Conservation (phyloP, 345 rosid genomes). For the Euphorbia pulcherrima region DNA sequence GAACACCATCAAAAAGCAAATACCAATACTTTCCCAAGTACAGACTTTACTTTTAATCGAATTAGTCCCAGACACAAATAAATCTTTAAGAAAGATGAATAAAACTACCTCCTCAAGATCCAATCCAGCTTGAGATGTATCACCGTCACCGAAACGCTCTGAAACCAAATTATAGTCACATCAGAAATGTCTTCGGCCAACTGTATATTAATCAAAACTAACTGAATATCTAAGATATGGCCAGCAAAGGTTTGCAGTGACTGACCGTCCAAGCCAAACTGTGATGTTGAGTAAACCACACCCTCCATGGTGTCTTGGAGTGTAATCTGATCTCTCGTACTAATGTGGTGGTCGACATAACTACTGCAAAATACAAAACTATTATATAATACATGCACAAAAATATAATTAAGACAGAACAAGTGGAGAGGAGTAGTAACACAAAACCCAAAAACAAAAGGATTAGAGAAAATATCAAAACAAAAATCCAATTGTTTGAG, state of each 20-base stretch:
- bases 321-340: conserved; percentile 96
- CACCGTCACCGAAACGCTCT: conserved; percentile 99
- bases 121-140: conserved; percentile 79
- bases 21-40: not conserved
- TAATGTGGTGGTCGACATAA: conserved; percentile 91
- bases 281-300: conserved; percentile 82
- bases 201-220: conserved; percentile 5
- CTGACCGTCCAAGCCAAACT: conserved; percentile 97
- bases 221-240: conserved; percentile 14
- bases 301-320: conserved; percentile 98
- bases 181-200: conserved; percentile 4
- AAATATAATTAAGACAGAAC: not conserved
- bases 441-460: conserved; percentile 3
- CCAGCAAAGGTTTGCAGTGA: conserved; percentile 33
- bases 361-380: conserved; percentile 50
- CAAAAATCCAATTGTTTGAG: not conserved
- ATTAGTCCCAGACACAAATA: not conserved
- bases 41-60: not conserved
- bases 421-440: not conserved
- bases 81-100: not conserved
- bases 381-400: not conserved
- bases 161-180: conserved; percentile 27
- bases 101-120: conserved; percentile 88
- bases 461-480: not conserved
- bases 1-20: not conserved